Conservation (phyloP, 1,139 yeast species). For the Debaryomycetaceae sp. region DNA sequence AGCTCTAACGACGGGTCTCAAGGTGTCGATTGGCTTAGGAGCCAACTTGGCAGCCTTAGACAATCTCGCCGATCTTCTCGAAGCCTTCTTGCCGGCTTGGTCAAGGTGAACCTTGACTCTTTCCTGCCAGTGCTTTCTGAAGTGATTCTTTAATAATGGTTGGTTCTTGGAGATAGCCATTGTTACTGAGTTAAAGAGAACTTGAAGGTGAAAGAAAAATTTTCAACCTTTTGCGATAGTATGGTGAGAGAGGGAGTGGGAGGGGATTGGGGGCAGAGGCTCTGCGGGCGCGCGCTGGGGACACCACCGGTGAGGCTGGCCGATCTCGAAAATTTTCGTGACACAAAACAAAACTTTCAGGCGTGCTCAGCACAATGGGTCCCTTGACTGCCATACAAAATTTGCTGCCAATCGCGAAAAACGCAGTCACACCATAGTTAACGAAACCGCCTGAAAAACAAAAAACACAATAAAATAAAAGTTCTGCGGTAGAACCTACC, state of each 20-base stretch:
- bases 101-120: constrained; percentile 98
- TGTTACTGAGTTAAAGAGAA: constrained; percentile 14
- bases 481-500: neutral
- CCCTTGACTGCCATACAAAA: no score
- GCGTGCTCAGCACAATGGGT: constrained; percentile 3
- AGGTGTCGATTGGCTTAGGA: constrained; percentile 94
- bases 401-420: no score
- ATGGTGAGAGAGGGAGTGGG: constrained; percentile 1
- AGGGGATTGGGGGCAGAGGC: constrained; percentile 1
- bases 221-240: constrained; percentile 1
- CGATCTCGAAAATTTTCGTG: constrained; percentile 3
- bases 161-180: constrained; percentile 96
- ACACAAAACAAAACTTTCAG: constrained; percentile 5
- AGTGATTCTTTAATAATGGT: constrained; percentile 95
- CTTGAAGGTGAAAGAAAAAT: constrained; percentile 3
- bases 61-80: constrained; percentile 94
- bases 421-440: no score
- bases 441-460: no score
- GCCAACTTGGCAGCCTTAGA: constrained; percentile 92
- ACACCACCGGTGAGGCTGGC: neutral
- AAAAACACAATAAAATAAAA: no score
- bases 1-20: constrained; percentile 98
- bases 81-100: constrained; percentile 99
- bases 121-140: constrained; percentile 99
- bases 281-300: neutral